These are phyloP conservation scores for Coemansia sp. DNA, from an alignment of 192 early-diverging fungal species.

Conservation along the genomic window DNA sequence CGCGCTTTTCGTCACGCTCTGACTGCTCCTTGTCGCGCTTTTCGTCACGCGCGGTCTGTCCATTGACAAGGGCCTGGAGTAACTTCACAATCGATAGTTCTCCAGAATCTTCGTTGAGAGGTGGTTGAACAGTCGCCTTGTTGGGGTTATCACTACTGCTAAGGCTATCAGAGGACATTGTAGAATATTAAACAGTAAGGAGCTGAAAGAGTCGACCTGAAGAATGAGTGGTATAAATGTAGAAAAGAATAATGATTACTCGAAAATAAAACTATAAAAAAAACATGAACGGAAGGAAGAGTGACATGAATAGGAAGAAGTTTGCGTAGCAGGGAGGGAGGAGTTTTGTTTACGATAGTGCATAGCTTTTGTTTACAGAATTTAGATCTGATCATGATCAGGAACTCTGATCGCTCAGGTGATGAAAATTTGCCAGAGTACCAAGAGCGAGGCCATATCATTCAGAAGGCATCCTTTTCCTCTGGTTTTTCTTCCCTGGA, in stretches of 20 bases:
- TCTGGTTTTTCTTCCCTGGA: too few relatives aligned
- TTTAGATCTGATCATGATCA: not conserved
- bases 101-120: not conserved
- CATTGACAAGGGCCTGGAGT: not conserved
- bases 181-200: not conserved
- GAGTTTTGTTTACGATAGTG: not conserved
- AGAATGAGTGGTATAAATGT: not conserved
- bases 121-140: not conserved
- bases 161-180: not conserved
- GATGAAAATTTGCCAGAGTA: not conserved
- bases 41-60: not conserved
- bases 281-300: not conserved
- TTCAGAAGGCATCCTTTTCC: too few relatives aligned
- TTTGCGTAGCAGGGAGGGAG: not conserved
- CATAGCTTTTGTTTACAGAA: not conserved
- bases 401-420: not conserved
- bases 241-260: not conserved
- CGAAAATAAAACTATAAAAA: not conserved
- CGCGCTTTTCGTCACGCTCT: too few relatives aligned
- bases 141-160: not conserved
- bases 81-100: not conserved
- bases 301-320: not conserved
- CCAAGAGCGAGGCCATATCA: too few relatives aligned
- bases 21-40: not conserved
- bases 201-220: not conserved